These are phyloP conservation scores for Kwoniella sp. DNA, from an alignment of 768 basidiomycete genomes.

Conservation along the genomic window DNA sequence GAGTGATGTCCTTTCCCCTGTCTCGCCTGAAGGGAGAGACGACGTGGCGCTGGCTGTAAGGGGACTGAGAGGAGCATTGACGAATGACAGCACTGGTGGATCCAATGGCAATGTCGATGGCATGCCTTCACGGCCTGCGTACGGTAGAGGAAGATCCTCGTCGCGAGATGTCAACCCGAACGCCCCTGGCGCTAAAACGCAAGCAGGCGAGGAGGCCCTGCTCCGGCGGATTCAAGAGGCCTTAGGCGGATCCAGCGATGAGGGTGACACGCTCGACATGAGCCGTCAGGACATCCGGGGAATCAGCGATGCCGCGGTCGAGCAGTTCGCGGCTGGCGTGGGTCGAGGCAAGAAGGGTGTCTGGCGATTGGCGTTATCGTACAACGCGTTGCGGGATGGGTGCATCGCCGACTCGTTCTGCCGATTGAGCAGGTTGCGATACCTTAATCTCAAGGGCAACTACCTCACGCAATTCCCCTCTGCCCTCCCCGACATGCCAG, in stretches of 20 bases:
- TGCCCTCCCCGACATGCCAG: constrained; percentile 75
- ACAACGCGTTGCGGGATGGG: constrained; percentile 72
- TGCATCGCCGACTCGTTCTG: constrained; percentile 42
- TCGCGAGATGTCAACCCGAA: background rate
- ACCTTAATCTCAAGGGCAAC: constrained; percentile 57
- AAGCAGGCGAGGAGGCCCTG: constrained; percentile 19
- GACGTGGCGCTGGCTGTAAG: constrained; percentile 22
- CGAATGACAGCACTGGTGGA: background rate
- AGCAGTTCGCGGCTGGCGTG: constrained; percentile 67
- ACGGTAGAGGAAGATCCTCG: background rate
- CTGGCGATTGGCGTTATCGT: constrained; percentile 65
- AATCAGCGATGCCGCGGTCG: constrained; percentile 68
- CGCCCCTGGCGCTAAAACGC: background rate
- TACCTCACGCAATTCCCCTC: constrained; percentile 75
- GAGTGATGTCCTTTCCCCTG: background rate
- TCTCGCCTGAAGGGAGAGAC: constrained; percentile 4
- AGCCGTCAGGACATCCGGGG: constrained; percentile 73
- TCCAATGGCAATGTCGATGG: background rate
- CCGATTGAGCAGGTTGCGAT: constrained; percentile 41
- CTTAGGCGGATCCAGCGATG: constrained; percentile 54
- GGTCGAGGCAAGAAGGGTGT: constrained; percentile 53
- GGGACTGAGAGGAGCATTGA: constrained; percentile 5
- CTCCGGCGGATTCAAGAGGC: constrained; percentile 23
- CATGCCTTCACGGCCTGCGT: background rate
- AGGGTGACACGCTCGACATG: constrained; percentile 77